phyloP scores from a whole-genome alignment of 2,329 filamentous ascomycete species.

The Aspergillus felis region DNA sequence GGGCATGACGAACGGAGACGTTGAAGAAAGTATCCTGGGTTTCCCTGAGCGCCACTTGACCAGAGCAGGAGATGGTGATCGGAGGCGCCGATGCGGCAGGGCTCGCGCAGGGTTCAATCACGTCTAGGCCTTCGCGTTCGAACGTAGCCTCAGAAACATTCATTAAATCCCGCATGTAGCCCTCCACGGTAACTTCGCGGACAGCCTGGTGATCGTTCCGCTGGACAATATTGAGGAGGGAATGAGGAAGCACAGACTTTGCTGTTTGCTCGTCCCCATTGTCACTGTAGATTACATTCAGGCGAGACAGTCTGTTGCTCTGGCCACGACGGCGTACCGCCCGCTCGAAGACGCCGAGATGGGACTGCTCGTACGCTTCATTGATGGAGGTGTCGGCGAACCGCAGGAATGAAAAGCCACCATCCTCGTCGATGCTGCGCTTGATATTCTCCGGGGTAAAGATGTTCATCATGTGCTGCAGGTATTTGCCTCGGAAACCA shows the following conservation, averaged over 20 bases:
- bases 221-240: constrained; percentile 75
- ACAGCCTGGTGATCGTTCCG: constrained; percentile 64
- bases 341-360: constrained; percentile 68
- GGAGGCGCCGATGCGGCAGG: constrained; percentile 82
- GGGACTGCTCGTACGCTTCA: constrained; percentile 68
- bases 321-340: constrained; percentile 56
- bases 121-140: constrained; percentile 65
- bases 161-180: constrained; percentile 69
- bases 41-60: constrained; percentile 62
- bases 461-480: constrained; percentile 82
- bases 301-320: constrained; percentile 57
- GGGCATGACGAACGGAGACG: constrained; percentile 63
- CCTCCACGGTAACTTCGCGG: constrained; percentile 66
- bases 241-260: constrained; percentile 66
- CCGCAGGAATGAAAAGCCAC: constrained; percentile 82
- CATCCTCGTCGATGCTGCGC: constrained; percentile 56
- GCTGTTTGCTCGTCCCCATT: constrained; percentile 58
- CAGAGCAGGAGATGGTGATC: constrained; percentile 73
- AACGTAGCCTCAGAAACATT: constrained; percentile 69
- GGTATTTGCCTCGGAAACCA: constrained; percentile 74
- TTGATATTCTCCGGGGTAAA: constrained; percentile 78
- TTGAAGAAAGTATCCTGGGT: constrained; percentile 73
- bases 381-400: constrained; percentile 74
- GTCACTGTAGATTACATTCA: constrained; percentile 65
- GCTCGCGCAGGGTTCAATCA: constrained; percentile 76